phyloP scores from a whole-genome alignment of 2,329 filamentous ascomycete genomes.

The Xylaria multiplex region DNA sequence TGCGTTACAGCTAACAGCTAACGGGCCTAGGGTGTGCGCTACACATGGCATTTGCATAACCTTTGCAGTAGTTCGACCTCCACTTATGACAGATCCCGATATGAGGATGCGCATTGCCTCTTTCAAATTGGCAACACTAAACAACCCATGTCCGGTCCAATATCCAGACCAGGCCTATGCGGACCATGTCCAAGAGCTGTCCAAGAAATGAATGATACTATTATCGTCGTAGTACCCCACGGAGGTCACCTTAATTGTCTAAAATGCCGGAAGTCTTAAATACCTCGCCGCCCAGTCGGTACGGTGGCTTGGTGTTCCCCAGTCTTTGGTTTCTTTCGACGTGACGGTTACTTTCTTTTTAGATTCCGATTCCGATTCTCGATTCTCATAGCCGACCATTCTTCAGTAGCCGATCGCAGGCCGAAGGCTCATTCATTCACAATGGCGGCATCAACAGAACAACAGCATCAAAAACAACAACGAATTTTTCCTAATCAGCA shows the following conservation, averaged over 20 bases:
- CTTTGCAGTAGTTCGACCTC: slow-evolving; percentile 20
- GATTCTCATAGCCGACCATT: slow-evolving; percentile 23
- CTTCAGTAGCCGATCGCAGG: slow-evolving; percentile 34
- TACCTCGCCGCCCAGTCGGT: slow-evolving; percentile 30
- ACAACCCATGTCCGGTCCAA: slow-evolving; percentile 19
- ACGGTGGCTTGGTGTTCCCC: slow-evolving; percentile 29
- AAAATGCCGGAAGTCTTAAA: slow-evolving; percentile 35
- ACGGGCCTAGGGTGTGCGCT: not conserved
- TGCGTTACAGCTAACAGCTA: not conserved
- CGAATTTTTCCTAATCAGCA: slow-evolving; percentile 30
- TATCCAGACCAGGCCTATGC: too few relatives aligned
- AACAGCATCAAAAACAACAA: slow-evolving; percentile 14
- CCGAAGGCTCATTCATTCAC: slow-evolving; percentile 33
- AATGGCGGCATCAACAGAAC: slow-evolving; percentile 27
- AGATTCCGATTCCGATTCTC: slow-evolving; percentile 26
- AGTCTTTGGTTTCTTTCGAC: slow-evolving; percentile 31
- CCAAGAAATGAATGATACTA: slow-evolving; percentile 18
- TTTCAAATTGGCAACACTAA: slow-evolving; percentile 35
- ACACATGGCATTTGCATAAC: slow-evolving; percentile 30
- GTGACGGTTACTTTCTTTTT: slow-evolving; percentile 35
- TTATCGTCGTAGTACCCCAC: slow-evolving; percentile 21
- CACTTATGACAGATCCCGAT: slow-evolving; percentile 30
- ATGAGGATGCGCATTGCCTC: slow-evolving; percentile 34
- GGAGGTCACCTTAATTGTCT: slow-evolving; percentile 20
- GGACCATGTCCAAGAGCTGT: slow-evolving; percentile 12